Conservation (phyloP, 148 eudicot genomes). For the Linanthus parryae region DNA sequence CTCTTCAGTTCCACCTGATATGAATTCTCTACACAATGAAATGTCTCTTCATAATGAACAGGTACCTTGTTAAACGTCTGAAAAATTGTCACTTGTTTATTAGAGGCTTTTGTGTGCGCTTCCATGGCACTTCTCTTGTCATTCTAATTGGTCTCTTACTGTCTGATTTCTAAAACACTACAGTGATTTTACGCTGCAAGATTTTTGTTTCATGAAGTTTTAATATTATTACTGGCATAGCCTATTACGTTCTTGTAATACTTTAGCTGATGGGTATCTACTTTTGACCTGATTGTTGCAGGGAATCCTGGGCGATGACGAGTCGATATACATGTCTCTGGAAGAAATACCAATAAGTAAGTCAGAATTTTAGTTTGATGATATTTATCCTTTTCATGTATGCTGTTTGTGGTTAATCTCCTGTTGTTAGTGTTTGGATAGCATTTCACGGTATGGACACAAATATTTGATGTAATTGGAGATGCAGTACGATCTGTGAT, state of each 20-base stretch:
- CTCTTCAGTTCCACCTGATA: slow-evolving; percentile 53
- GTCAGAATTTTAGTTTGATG: slow-evolving; percentile 39
- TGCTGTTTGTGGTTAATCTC: slow-evolving; percentile 20
- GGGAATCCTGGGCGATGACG: slow-evolving; percentile 87
- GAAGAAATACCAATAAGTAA: slow-evolving; percentile 96
- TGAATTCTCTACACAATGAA: slow-evolving; percentile 62
- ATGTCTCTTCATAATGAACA: slow-evolving; percentile 72
- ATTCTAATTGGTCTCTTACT: slow-evolving; percentile 5
- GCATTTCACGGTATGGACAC: slow-evolving; percentile 5
- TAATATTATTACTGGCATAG: too few relatives aligned
- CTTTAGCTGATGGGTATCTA: slow-evolving; percentile 5
- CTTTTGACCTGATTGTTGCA: slow-evolving; percentile 30
- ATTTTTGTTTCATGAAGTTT: too few relatives aligned
- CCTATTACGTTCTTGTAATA: too few relatives aligned
- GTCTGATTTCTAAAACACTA: too few relatives aligned
- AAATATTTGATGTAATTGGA: neutral
- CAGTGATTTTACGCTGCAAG: too few relatives aligned
- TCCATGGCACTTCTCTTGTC: slow-evolving; percentile 3
- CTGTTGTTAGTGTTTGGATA: slow-evolving; percentile 16
- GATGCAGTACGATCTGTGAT: neutral
- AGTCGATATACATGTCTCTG: slow-evolving; percentile 81
- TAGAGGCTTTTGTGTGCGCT: neutral
- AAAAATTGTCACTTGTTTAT: slow-evolving; percentile 7
- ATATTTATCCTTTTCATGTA: slow-evolving; percentile 32
- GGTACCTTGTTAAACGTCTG: slow-evolving; percentile 33